A percentile compares a stretch with the other conserved stretches of the same genome.
Conservation (phyloP, 2,329 filamentous ascomycete species). For the Colletotrichum shisoi region DNA sequence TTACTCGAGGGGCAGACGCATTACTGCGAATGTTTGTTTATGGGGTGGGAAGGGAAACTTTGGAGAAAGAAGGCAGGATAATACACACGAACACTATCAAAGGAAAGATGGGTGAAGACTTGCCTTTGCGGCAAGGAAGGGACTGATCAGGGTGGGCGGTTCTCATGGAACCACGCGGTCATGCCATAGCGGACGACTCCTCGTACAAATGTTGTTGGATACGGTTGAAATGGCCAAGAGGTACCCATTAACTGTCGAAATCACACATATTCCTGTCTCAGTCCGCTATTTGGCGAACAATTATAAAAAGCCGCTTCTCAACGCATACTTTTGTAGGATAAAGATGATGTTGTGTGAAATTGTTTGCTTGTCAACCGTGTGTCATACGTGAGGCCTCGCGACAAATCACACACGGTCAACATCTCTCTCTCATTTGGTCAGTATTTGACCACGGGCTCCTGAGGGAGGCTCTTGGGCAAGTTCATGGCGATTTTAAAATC, state of each 20-base stretch:
- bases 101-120: neutral
- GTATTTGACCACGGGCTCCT: neutral
- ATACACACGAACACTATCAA: slow-evolving; percentile 13
- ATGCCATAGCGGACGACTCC: neutral
- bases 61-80: neutral
- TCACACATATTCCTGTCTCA: neutral
- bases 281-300: neutral
- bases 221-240: neutral
- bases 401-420: neutral
- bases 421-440: too few species aligned
- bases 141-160: neutral
- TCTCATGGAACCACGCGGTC: neutral
- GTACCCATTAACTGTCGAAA: too few species aligned
- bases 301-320: neutral
- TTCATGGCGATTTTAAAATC: neutral
- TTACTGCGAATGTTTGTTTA: slow-evolving; percentile 29
- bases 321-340: neutral
- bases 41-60: neutral
- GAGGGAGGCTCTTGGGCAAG: neutral
- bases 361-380: neutral
- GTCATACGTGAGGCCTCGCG: neutral
- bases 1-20: slow-evolving; percentile 32
- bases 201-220: neutral
- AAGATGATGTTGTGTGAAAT: too few species aligned
- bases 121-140: neutral